Evolutionary conservation across 2,329 filamentous ascomycete genomes (phyloP).

Genomic region (Pseudogymnoascus sp.): DNA sequence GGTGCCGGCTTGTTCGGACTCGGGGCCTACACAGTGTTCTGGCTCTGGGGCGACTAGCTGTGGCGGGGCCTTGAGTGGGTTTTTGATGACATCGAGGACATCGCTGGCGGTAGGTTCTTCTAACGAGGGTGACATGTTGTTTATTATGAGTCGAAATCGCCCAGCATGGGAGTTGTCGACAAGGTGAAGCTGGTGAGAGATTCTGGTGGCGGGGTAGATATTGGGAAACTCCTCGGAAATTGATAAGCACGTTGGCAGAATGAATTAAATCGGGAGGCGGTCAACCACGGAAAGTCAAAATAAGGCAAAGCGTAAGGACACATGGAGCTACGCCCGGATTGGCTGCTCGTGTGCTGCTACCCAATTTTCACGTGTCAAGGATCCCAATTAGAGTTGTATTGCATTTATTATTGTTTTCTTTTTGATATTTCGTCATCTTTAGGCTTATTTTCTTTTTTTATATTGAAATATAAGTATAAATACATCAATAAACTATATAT

Average conservation of each 20-base stretch:
- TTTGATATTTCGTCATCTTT: background rate
- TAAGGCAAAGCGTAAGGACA: background rate
- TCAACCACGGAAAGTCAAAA: background rate
- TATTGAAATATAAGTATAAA: background rate
- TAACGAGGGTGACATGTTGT: slow-evolving; percentile 70
- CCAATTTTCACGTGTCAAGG: slow-evolving; percentile 5
- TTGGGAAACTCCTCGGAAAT: background rate
- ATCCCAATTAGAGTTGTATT: background rate
- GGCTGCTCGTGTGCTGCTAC: background rate
- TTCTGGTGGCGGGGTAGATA: slow-evolving; percentile 7
- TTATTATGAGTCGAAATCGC: background rate
- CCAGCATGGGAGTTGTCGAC: background rate
- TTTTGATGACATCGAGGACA: slow-evolving; percentile 61
- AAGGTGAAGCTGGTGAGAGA: background rate
- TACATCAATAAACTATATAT: background rate
- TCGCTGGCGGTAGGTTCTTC: slow-evolving; percentile 48
- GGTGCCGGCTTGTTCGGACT: slow-evolving; percentile 60
- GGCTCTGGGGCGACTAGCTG: slow-evolving; percentile 89
- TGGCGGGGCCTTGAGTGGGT: slow-evolving; percentile 69
- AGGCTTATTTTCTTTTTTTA: background rate
- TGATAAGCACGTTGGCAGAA: slow-evolving; percentile 9
- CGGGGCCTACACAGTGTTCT: slow-evolving; percentile 91
- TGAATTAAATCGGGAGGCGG: background rate
- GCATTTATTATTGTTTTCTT: slow-evolving; percentile 15
- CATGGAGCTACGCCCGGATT: background rate